phyloP scores from a whole-genome alignment of 345 rosid genomes.

The Diplotaxis tenuifolia region DNA sequence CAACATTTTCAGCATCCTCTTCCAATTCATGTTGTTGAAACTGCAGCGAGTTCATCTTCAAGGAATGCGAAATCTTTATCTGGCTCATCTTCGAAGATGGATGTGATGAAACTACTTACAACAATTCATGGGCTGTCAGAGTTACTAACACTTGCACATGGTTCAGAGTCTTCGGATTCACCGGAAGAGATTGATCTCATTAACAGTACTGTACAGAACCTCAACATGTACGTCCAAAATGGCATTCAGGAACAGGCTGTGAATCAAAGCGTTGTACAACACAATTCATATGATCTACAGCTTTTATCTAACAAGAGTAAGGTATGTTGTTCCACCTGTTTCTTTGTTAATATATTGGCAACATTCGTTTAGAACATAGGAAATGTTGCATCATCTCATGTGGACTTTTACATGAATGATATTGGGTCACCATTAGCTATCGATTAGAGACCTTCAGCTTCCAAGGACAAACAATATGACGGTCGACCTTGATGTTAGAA shows the following conservation, averaged over 20 bases:
- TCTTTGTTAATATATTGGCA: background rate
- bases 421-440: conserved; percentile 28
- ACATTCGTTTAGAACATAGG: background rate
- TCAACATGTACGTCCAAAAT: conserved; percentile 38
- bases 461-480: conserved; percentile 26
- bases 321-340: conserved; percentile 38
- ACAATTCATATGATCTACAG: conserved; percentile 31
- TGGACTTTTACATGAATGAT: conserved; percentile 9
- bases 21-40: conserved; percentile 27
- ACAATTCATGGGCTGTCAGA: conserved; percentile 39
- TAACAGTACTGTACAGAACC: conserved; percentile 48
- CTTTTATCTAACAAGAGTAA: conserved; percentile 35
- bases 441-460: conserved; percentile 39
- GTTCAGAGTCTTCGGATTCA: conserved; percentile 42
- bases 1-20: conserved; percentile 12
- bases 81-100: conserved; percentile 26
- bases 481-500: conserved; percentile 37
- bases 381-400: background rate
- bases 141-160: conserved; percentile 45
- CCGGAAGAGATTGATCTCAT: conserved; percentile 43
- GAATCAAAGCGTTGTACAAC: conserved; percentile 18
- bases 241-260: conserved; percentile 31
- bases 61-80: conserved; percentile 6
- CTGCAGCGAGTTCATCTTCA: conserved; percentile 12
- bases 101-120: conserved; percentile 34